Conservation (phyloP, 2,329 filamentous ascomycete species). For the Paracorniculantispora psalliotae region DNA sequence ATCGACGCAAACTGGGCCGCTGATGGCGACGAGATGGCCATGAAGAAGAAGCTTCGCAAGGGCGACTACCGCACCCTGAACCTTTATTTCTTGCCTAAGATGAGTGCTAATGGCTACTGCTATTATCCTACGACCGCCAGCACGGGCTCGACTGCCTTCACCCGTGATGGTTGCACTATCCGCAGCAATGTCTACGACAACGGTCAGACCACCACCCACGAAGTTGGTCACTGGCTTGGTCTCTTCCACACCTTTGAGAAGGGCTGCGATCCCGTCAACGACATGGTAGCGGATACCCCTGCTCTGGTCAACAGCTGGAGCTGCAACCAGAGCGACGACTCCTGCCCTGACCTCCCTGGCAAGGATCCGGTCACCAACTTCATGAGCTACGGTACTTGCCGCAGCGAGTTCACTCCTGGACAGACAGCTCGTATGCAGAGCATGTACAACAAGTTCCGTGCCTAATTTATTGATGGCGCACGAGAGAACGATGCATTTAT, state of each 20-base stretch:
- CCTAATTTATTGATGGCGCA: not conserved
- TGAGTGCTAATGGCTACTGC: conserved; percentile 34
- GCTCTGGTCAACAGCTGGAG: conserved; percentile 16
- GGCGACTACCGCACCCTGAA: conserved; percentile 37
- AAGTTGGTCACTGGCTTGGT: conserved; percentile 39
- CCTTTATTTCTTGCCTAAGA: conserved; percentile 26
- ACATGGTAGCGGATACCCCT: conserved; percentile 22
- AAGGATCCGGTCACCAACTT: conserved; percentile 16
- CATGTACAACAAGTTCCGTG: conserved; percentile 11
- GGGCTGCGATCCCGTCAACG: conserved; percentile 23
- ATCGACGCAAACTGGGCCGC: conserved; percentile 43
- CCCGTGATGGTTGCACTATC: conserved; percentile 36
- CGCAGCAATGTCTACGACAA: conserved; percentile 28
- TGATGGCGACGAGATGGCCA: conserved; percentile 34
- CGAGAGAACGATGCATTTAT: not conserved
- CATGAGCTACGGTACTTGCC: conserved; percentile 15
- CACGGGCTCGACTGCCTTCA: conserved; percentile 22
- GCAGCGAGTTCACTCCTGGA: conserved; percentile 13
- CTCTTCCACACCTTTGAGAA: conserved; percentile 37
- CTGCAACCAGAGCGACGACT: conserved; percentile 10
- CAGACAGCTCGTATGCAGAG: conserved; percentile 13
- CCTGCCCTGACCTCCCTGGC: conserved; percentile 11
- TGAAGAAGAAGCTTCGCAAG: conserved; percentile 42
- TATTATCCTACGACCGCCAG: conserved; percentile 34
- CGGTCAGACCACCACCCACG: conserved; percentile 27